Percentiles rank a stretch among this genome's conserved stretches.
Conservation (phyloP, 1,284 basidiomycete species). For the Cutaneotrichosporon cavernicola region DNA sequence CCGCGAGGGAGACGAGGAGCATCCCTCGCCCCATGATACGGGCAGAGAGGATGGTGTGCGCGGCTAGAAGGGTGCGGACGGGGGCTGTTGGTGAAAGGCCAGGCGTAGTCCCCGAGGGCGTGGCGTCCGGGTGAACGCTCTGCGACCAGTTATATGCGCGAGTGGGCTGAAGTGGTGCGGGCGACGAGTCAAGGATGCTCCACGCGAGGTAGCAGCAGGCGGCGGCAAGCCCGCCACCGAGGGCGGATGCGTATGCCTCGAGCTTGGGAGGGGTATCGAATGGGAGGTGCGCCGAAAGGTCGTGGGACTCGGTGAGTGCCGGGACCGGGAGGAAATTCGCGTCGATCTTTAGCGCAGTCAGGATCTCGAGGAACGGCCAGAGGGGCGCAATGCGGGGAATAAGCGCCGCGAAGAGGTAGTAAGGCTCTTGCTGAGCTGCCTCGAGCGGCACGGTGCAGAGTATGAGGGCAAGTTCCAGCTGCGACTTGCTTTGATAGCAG, state of each 20-base stretch:
- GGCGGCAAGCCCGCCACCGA: slow-evolving; percentile 54
- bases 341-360: slow-evolving; percentile 53
- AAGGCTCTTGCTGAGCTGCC: slow-evolving; percentile 35
- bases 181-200: slow-evolving; percentile 33
- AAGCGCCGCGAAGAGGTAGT: slow-evolving; percentile 49
- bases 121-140: slow-evolving; percentile 4
- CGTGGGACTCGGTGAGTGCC: slow-evolving; percentile 6
- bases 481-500: slow-evolving; percentile 21
- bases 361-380: slow-evolving; percentile 53
- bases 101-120: background rate
- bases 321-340: slow-evolving; percentile 32
- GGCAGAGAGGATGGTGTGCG: slow-evolving; percentile 24
- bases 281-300: slow-evolving; percentile 31
- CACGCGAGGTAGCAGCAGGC: slow-evolving; percentile 54
- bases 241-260: slow-evolving; percentile 52
- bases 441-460: slow-evolving; percentile 33
- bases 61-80: slow-evolving; percentile 10
- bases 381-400: slow-evolving; percentile 48
- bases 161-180: slow-evolving; percentile 23
- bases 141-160: slow-evolving; percentile 23
- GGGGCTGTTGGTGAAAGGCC: slow-evolving; percentile 8
- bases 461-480: slow-evolving; percentile 18
- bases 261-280: slow-evolving; percentile 52
- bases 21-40: slow-evolving; percentile 54
- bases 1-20: slow-evolving; percentile 54